A percentile compares a stretch with the other conserved stretches of the same genome.
phyloP scores from a whole-genome alignment of 768 basidiomycete species.

The Panaeolus papilionaceus region DNA sequence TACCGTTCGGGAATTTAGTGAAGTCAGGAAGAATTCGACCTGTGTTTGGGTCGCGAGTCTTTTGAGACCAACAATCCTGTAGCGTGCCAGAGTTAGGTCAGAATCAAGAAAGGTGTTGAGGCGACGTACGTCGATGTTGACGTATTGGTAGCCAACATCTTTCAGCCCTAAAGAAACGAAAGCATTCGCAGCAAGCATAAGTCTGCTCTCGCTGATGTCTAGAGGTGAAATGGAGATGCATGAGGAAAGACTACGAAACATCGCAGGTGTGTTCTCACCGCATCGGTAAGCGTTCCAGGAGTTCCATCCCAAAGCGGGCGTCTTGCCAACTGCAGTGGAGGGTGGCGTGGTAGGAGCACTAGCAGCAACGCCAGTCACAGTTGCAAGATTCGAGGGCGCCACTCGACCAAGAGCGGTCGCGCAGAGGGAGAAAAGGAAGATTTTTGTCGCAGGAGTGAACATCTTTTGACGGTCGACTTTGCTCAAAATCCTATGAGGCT shows the following conservation, averaged over 20 bases:
- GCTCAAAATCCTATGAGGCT: not conserved
- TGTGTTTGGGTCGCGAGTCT: slow-evolving; percentile 45
- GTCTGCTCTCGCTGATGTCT: slow-evolving; percentile 52
- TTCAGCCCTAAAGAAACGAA: slow-evolving; percentile 54
- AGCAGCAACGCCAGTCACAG: slow-evolving; percentile 37
- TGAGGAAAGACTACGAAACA: not conserved
- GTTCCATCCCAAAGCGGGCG: slow-evolving; percentile 63
- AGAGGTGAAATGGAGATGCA: not conserved
- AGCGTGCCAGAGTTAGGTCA: not conserved
- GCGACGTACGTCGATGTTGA: slow-evolving; percentile 54
- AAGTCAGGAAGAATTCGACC: slow-evolving; percentile 53
- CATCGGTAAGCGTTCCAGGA: slow-evolving; percentile 58
- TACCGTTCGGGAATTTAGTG: slow-evolving; percentile 60
- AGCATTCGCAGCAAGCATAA: slow-evolving; percentile 52
- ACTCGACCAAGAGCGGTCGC: slow-evolving; percentile 25
- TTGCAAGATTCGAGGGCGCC: slow-evolving; percentile 25
- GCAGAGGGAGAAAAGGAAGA: slow-evolving; percentile 10
- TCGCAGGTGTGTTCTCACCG: not conserved
- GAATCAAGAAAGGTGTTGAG: not conserved
- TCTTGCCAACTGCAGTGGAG: slow-evolving; percentile 44
- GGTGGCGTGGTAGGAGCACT: slow-evolving; percentile 48
- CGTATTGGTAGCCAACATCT: slow-evolving; percentile 54
- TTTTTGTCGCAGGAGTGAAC: not conserved
- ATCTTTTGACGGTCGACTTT: not conserved
- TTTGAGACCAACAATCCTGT: slow-evolving; percentile 57